Evolutionary conservation across 257 asterid species (phyloP).

Genomic region (Lycium ferocissimum): DNA sequence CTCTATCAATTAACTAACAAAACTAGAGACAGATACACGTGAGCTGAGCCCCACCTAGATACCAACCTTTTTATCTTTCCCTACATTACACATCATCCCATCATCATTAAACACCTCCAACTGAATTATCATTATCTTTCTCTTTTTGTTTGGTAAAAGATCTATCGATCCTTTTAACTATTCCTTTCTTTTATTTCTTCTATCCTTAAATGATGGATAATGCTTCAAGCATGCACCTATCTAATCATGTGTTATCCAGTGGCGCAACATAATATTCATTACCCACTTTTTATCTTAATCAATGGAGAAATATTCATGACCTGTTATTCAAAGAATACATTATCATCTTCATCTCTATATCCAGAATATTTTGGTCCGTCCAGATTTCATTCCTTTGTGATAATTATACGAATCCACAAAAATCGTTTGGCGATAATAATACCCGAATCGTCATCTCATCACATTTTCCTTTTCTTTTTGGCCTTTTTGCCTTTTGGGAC

Average conservation of each 20-base stretch:
- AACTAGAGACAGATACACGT: conserved; percentile 50
- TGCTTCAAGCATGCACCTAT: conserved; percentile 24
- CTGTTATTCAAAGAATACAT: not conserved
- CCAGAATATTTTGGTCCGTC: conserved; percentile 19
- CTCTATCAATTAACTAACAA: not conserved
- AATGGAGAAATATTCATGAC: not conserved
- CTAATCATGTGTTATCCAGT: not conserved
- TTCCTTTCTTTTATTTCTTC: not conserved
- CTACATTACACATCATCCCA: conserved; percentile 28
- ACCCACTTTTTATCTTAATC: not conserved
- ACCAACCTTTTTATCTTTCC: not conserved
- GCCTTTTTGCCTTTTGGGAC: conserved; percentile 20
- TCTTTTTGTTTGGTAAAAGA: conserved; percentile 29
- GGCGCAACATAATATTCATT: conserved; percentile 15
- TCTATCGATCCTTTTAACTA: not conserved
- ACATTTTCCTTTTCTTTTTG: not conserved
- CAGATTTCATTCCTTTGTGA: conserved; percentile 25
- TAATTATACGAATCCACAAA: conserved; percentile 16
- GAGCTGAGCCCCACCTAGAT: conserved; percentile 40
- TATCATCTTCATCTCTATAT: conserved; percentile 25
- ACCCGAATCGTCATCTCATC: conserved; percentile 8
- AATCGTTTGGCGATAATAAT: conserved; percentile 11
- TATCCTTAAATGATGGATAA: conserved; percentile 1
- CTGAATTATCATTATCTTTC: conserved; percentile 35
- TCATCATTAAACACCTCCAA: conserved; percentile 35